Conservation (phyloP, 2,329 filamentous ascomycete species). For the Penicillium sp. region DNA sequence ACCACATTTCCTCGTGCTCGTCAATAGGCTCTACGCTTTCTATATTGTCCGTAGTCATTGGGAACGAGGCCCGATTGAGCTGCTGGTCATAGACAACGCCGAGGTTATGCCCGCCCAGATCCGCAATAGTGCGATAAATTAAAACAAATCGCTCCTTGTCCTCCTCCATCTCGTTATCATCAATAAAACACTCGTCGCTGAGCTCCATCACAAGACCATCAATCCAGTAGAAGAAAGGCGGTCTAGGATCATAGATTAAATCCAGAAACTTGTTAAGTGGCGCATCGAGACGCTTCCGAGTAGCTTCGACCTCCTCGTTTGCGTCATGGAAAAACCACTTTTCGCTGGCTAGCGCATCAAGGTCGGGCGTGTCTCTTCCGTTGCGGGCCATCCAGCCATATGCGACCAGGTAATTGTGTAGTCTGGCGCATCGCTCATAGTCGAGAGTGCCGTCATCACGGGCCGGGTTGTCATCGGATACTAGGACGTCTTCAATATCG, state of each 20-base stretch:
- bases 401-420: constrained; percentile 23
- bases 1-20: constrained; percentile 18
- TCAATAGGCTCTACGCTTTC: constrained; percentile 13
- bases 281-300: constrained; percentile 8
- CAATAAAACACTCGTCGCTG: constrained; percentile 4
- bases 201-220: constrained; percentile 1
- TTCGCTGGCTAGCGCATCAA: constrained; percentile 5
- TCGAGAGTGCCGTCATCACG: constrained; percentile 11
- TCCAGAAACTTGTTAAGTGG: constrained; percentile 16
- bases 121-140: constrained; percentile 9
- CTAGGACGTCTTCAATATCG: constrained; percentile 12
- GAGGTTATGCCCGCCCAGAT: constrained; percentile 13
- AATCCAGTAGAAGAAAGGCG: constrained; percentile 17
- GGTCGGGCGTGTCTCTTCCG: not conserved
- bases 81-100: not conserved
- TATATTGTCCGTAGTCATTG: constrained; percentile 1
- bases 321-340: not conserved
- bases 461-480: constrained; percentile 9
- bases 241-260: constrained; percentile 8
- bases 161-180: constrained; percentile 9
- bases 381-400: constrained; percentile 17
- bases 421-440: constrained; percentile 17
- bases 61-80: not conserved
- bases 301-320: constrained; percentile 1
- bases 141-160: constrained; percentile 14